Evolutionary conservation across 2,329 filamentous ascomycete species (phyloP).

Genomic region (Aspergillus fumigatus): DNA sequence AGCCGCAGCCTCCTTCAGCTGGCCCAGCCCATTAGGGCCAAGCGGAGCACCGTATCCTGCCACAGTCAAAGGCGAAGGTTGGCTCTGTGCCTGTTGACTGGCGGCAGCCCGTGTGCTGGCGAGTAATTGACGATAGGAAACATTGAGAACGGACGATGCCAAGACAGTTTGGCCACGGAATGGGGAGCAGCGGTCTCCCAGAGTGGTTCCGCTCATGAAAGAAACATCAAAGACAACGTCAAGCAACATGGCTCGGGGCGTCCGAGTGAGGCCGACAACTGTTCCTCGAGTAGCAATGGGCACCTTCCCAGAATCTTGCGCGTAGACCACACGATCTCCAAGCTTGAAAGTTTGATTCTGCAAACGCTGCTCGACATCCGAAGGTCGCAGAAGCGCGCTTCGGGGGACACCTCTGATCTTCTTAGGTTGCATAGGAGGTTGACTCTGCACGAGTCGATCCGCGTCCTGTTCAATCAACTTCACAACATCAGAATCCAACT

Average conservation of each 20-base stretch:
- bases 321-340: conserved; percentile 89
- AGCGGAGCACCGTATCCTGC: conserved; percentile 54
- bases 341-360: conserved; percentile 77
- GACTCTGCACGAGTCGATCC: conserved; percentile 56
- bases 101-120: conserved; percentile 45
- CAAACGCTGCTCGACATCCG: conserved; percentile 89
- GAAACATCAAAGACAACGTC: conserved; percentile 91
- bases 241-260: conserved; percentile 72
- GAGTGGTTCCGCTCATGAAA: conserved; percentile 94
- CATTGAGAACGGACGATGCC: conserved; percentile 81
- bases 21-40: conserved; percentile 55
- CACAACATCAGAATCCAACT: conserved; percentile 88
- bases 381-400: conserved; percentile 83
- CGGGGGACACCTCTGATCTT: conserved; percentile 78
- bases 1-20: conserved; percentile 54
- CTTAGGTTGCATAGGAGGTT: conserved; percentile 56
- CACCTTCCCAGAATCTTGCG: conserved; percentile 87
- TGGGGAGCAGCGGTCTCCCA: conserved; percentile 82
- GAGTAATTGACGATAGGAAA: conserved; percentile 76
- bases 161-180: conserved; percentile 94
- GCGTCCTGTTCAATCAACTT: conserved; percentile 72
- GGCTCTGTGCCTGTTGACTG: conserved; percentile 52
- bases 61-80: conserved; percentile 49
- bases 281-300: conserved; percentile 89
- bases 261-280: conserved; percentile 90